phyloP scores from a whole-genome alignment of 306 rosid species.

The Hylodesmum podocarpum region DNA sequence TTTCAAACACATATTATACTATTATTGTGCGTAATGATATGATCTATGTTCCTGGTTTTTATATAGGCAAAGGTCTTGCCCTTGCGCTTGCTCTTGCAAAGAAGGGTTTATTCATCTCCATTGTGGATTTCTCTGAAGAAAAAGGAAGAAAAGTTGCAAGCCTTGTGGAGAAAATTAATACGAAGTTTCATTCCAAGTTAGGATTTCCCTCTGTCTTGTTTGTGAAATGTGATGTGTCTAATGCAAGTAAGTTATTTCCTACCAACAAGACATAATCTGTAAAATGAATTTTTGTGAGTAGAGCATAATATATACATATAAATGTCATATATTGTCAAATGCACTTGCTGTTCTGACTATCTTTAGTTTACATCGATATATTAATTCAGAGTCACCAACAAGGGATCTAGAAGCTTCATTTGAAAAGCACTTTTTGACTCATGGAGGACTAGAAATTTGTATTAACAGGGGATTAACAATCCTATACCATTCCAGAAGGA shows the following conservation, averaged over 20 bases:
- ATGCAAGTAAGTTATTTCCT: conserved; percentile 50
- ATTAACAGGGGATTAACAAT: conserved; percentile 59
- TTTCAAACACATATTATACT: not conserved
- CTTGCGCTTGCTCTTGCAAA: conserved; percentile 86
- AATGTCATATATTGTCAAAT: not conserved
- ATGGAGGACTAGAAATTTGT: conserved; percentile 91
- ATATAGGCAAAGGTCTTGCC: conserved; percentile 71
- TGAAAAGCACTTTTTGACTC: conserved; percentile 65
- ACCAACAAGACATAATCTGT: conserved; percentile 16
- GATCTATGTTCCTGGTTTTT: conserved; percentile 26
- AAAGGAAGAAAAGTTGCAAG: conserved; percentile 63
- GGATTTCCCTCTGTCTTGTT: conserved; percentile 60
- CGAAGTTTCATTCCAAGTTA: conserved; percentile 65
- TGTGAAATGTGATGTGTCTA: conserved; percentile 72
- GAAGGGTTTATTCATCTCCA: conserved; percentile 84
- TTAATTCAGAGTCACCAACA: conserved; percentile 38
- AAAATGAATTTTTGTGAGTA: not conserved
- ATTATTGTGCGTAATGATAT: not conserved
- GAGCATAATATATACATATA: conserved; percentile 7
- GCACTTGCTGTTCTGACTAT: conserved; percentile 8
- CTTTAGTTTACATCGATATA: not conserved
- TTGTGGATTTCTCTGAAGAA: conserved; percentile 81
- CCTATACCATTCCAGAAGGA: conserved; percentile 55
- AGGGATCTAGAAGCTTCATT: conserved; percentile 74
- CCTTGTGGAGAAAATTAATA: conserved; percentile 50